Conservation (phyloP, 2,329 filamentous ascomycete species). For the Phoma sp. region DNA sequence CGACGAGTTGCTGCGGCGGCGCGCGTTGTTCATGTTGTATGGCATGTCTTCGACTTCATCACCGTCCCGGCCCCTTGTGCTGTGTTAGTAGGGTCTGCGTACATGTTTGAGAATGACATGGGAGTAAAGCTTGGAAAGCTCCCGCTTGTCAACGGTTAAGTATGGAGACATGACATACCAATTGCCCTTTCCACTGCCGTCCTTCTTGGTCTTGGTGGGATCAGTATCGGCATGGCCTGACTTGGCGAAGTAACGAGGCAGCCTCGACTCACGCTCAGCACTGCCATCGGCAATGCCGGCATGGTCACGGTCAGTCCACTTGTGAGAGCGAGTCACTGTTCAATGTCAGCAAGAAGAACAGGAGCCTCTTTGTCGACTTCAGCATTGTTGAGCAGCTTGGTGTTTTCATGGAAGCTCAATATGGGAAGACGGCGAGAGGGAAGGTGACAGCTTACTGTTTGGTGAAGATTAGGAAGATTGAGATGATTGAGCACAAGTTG, state of each 20-base stretch:
- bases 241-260: slow-evolving; percentile 95
- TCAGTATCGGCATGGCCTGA: slow-evolving; percentile 79
- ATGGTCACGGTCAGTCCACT: slow-evolving; percentile 93
- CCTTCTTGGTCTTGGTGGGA: slow-evolving; percentile 96
- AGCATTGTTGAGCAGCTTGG: not conserved
- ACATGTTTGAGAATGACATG: not conserved
- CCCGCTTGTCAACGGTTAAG: not conserved
- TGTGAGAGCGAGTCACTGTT: slow-evolving; percentile 96
- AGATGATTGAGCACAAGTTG: slow-evolving; percentile 26
- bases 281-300: slow-evolving; percentile 77
- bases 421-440: not conserved
- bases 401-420: slow-evolving; percentile 11
- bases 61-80: slow-evolving; percentile 76
- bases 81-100: slow-evolving; percentile 23
- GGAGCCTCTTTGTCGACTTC: not conserved
- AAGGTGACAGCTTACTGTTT: slow-evolving; percentile 38
- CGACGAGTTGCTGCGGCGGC: slow-evolving; percentile 92
- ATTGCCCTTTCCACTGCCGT: slow-evolving; percentile 89
- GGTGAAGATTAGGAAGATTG: slow-evolving; percentile 14
- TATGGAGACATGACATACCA: slow-evolving; percentile 67
- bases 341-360: slow-evolving; percentile 14
- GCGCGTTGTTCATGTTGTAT: slow-evolving; percentile 83
- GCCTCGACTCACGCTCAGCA: slow-evolving; percentile 70
- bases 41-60: slow-evolving; percentile 84
- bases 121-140: not conserved